Conservation (phyloP, 2,329 filamentous ascomycete species). For the Alternaria brassicicola region DNA sequence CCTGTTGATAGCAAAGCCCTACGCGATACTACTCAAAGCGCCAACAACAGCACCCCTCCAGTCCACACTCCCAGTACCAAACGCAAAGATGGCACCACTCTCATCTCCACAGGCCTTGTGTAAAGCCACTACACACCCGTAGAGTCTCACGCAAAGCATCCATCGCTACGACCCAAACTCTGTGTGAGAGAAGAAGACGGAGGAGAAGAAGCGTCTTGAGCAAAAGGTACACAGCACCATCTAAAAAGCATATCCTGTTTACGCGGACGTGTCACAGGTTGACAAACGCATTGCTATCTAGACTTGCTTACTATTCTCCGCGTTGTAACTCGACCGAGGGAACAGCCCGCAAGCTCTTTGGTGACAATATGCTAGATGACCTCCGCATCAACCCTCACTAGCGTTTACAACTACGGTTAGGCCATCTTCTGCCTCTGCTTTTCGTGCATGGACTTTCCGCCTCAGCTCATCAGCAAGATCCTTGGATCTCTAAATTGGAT, state of each 20-base stretch:
- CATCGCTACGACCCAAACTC: slow-evolving; percentile 65
- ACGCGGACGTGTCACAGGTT: slow-evolving; percentile 45
- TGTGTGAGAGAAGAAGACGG: slow-evolving; percentile 60
- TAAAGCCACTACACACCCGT: slow-evolving; percentile 57
- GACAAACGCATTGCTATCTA: slow-evolving; percentile 59
- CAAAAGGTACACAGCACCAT: slow-evolving; percentile 53
- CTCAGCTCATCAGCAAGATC: slow-evolving; percentile 56
- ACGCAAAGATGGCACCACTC: slow-evolving; percentile 39
- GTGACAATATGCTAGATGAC: slow-evolving; percentile 45
- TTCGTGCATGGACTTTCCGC: slow-evolving; percentile 61
- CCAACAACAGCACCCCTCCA: slow-evolving; percentile 26
- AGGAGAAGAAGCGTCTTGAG: slow-evolving; percentile 62
- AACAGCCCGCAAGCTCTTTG: slow-evolving; percentile 52
- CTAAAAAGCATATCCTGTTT: not conserved
- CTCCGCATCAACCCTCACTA: slow-evolving; percentile 44
- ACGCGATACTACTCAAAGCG: slow-evolving; percentile 23
- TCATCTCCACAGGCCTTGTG: slow-evolving; percentile 45
- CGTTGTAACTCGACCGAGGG: slow-evolving; percentile 58
- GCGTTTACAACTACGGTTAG: slow-evolving; percentile 49
- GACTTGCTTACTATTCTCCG: slow-evolving; percentile 63
- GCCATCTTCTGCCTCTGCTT: slow-evolving; percentile 80
- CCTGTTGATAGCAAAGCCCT: slow-evolving; percentile 28
- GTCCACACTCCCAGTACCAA: slow-evolving; percentile 13
- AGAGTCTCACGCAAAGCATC: slow-evolving; percentile 62
- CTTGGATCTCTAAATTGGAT: slow-evolving; percentile 55